phyloP scores from a whole-genome alignment of 495 filamentous ascomycete species.

The Hyphodiscus hymeniophilus region DNA sequence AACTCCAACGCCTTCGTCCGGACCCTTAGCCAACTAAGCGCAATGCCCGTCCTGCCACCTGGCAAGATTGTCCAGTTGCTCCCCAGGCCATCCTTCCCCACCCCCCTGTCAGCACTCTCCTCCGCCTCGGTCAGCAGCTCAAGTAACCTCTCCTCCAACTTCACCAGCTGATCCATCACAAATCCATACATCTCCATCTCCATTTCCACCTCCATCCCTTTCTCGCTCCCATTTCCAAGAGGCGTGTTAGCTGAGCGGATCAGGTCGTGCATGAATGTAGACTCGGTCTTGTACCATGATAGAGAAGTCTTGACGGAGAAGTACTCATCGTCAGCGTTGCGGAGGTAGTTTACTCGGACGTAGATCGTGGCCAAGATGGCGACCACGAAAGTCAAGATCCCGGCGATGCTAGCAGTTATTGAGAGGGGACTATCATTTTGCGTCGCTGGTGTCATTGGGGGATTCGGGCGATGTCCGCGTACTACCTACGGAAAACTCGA shows the following conservation, averaged over 20 bases:
- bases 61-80: constrained; percentile 27
- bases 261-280: constrained; percentile 26
- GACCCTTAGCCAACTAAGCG: no score
- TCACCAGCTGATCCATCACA: constrained; percentile 27
- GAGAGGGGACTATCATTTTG: constrained; percentile 26
- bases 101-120: neutral
- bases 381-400: constrained; percentile 32
- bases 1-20: no score
- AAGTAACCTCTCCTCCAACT: constrained; percentile 27
- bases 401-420: constrained; percentile 27
- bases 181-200: constrained; percentile 30
- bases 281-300: constrained; percentile 32
- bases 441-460: no score
- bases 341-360: constrained; percentile 27
- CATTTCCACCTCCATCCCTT: constrained; percentile 22
- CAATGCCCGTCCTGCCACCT: constrained; percentile 18
- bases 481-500: no score
- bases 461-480: no score
- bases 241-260: no score
- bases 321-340: constrained; percentile 29
- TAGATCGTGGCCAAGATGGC: constrained; percentile 27
- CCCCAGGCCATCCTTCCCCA: constrained; percentile 5
- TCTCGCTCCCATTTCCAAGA: neutral
- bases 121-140: constrained; percentile 28
- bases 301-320: constrained; percentile 29